Evolutionary conservation across 805 yeast genomes (phyloP).

Genomic region (Suhomyces sp.): DNA sequence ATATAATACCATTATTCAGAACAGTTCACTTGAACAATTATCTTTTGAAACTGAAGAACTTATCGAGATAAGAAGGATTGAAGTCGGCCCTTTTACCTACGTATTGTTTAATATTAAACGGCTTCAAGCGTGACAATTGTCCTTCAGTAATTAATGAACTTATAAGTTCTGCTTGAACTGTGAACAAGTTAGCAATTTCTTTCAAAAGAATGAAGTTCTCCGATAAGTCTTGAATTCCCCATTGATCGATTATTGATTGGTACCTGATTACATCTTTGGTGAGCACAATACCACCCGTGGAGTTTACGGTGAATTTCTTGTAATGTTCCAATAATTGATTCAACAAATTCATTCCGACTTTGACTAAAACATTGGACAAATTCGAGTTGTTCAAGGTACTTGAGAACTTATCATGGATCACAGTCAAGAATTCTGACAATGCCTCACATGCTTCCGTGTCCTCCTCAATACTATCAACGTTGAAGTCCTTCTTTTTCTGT

Average conservation of each 20-base stretch:
- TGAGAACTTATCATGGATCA: conserved; percentile 39
- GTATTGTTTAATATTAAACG: conserved; percentile 60
- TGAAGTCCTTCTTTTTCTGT: conserved; percentile 76
- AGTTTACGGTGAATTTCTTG: conserved; percentile 70
- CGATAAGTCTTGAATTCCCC: conserved; percentile 61
- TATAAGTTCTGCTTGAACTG: conserved; percentile 78
- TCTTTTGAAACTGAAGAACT: conserved; percentile 31
- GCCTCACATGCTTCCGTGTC: conserved; percentile 73
- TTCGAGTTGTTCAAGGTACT: conserved; percentile 42
- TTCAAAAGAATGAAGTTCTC: conserved; percentile 68
- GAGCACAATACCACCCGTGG: conserved; percentile 78
- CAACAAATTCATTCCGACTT: conserved; percentile 59
- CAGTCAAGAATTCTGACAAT: conserved; percentile 52
- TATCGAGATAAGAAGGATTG: conserved; percentile 50
- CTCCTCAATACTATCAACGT: conserved; percentile 47
- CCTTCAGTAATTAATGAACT: conserved; percentile 82
- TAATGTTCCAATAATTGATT: conserved; percentile 66
- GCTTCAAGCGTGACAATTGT: conserved; percentile 64
- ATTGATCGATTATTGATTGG: conserved; percentile 64
- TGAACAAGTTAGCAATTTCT: conserved; percentile 80
- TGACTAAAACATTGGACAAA: conserved; percentile 48
- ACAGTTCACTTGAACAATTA: neutral
- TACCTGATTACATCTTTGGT: conserved; percentile 81
- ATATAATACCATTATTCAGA: no score
- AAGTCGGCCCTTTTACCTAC: conserved; percentile 71